Evolutionary conservation across 257 asterid genomes (phyloP).

Genomic region (Hygrophila difformis): DNA sequence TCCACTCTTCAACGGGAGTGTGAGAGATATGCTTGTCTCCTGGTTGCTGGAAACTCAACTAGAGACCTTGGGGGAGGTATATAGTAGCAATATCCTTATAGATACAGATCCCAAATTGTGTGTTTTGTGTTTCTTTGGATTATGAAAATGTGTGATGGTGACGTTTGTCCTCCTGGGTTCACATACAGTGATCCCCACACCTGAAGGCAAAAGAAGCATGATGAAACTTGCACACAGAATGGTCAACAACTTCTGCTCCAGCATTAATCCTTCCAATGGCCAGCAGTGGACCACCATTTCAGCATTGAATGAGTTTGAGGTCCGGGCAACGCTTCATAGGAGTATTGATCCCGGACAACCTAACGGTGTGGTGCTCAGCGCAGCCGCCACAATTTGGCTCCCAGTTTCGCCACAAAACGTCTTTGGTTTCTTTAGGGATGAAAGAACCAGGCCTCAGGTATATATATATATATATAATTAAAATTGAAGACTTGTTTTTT

Average conservation of each 20-base stretch:
- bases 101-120: neutral
- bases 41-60: slow-evolving; percentile 53
- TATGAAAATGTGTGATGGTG: no score
- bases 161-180: no score
- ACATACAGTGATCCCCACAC: slow-evolving; percentile 64
- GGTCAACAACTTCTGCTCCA: slow-evolving; percentile 75
- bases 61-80: slow-evolving; percentile 83
- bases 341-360: slow-evolving; percentile 81
- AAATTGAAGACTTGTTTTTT: no score
- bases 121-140: no score
- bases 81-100: neutral
- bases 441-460: slow-evolving; percentile 77
- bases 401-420: slow-evolving; percentile 64
- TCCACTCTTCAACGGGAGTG: slow-evolving; percentile 69
- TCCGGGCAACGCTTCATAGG: slow-evolving; percentile 64
- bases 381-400: slow-evolving; percentile 91
- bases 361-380: slow-evolving; percentile 73
- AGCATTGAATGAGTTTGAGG: slow-evolving; percentile 62
- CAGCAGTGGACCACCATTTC: slow-evolving; percentile 73
- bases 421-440: slow-evolving; percentile 71
- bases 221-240: slow-evolving; percentile 88
- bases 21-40: slow-evolving; percentile 70
- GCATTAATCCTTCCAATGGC: slow-evolving; percentile 62
- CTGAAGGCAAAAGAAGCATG: slow-evolving; percentile 88
- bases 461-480: no score